Percentiles rank a stretch among this genome's conserved stretches.
phyloP scores from a whole-genome alignment of 1,284 basidiomycete genomes.

The Puccinia hordei region DNA sequence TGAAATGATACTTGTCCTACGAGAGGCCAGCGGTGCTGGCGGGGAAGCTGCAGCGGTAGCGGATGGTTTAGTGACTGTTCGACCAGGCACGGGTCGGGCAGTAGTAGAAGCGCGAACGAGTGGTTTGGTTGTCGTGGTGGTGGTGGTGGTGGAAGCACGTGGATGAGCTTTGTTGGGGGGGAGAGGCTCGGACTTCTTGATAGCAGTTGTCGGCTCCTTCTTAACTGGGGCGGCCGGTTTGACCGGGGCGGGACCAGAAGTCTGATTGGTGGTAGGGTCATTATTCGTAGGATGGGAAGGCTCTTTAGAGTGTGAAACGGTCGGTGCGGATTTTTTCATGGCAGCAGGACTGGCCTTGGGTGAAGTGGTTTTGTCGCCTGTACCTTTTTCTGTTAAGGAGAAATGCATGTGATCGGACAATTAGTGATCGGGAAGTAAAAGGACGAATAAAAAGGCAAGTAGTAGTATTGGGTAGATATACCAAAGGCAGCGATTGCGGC shows the following conservation, averaged over 20 bases:
- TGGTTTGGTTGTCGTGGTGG: background rate
- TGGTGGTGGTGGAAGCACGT: conserved; percentile 1
- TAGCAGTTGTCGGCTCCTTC: conserved; percentile 11
- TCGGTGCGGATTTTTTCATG: background rate
- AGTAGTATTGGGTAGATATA: background rate
- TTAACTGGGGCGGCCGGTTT: background rate
- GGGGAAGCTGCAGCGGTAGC: background rate
- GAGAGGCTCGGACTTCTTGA: conserved; percentile 19
- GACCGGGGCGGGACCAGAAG: background rate
- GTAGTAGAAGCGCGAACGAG: background rate
- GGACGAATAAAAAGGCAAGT: background rate
- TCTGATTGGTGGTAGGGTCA: background rate
- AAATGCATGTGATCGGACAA: background rate
- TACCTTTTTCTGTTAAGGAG: conserved; percentile 18
- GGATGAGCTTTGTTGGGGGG: conserved; percentile 17
- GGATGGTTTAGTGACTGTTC: conserved; percentile 4
- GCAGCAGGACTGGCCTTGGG: conserved; percentile 15
- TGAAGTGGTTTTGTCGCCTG: conserved; percentile 22
- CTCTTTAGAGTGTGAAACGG: conserved; percentile 3
- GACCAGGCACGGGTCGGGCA: background rate
- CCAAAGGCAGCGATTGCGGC: conserved; percentile 32
- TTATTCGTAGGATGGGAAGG: background rate
- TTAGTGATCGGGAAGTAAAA: background rate
- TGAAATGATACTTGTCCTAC: conserved; percentile 25
- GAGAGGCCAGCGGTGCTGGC: background rate